Percentiles rank a stretch among this genome's conserved stretches.
These are phyloP conservation scores for Hymenoscyphus linearis DNA, from an alignment of 2,329 filamentous ascomycete genomes.

Conservation along the genomic window DNA sequence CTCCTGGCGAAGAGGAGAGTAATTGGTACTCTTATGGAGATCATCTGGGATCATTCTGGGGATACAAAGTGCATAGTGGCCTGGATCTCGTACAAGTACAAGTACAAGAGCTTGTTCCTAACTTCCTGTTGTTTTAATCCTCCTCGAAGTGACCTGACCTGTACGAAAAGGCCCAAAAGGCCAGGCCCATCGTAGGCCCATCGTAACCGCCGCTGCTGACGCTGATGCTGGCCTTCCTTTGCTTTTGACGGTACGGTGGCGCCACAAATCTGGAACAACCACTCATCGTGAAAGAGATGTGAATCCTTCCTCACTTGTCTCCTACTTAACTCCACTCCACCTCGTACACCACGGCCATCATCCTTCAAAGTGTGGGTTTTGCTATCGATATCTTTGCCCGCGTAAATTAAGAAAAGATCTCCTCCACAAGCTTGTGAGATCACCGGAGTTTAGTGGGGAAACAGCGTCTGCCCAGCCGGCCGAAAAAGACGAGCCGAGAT, in stretches of 20 bases:
- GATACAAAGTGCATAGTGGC: neutral
- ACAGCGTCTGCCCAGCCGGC: neutral
- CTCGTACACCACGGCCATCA: neutral
- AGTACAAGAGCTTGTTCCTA: neutral
- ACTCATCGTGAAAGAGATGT: neutral
- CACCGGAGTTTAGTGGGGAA: neutral
- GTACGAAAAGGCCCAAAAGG: too few relatives aligned
- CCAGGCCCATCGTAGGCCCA: too few relatives aligned
- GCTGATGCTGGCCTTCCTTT: neutral
- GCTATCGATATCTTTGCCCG: neutral
- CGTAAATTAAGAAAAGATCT: neutral
- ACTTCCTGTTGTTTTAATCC: neutral
- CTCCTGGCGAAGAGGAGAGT: neutral
- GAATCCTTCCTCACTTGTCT: neutral
- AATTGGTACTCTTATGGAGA: neutral
- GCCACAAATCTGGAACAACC: neutral
- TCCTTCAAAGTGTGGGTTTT: neutral
- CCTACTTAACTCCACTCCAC: neutral
- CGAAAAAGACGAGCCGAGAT: conserved; percentile 8
- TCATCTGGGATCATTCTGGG: too few relatives aligned
- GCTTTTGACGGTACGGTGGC: neutral
- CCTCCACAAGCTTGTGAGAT: neutral
- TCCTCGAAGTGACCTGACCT: neutral
- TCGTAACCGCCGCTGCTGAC: neutral
- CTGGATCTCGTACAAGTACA: neutral